These are phyloP conservation scores for Cenchrus purpureus DNA, from an alignment of 176 grass and related monocot genomes.

Conservation along the genomic window DNA sequence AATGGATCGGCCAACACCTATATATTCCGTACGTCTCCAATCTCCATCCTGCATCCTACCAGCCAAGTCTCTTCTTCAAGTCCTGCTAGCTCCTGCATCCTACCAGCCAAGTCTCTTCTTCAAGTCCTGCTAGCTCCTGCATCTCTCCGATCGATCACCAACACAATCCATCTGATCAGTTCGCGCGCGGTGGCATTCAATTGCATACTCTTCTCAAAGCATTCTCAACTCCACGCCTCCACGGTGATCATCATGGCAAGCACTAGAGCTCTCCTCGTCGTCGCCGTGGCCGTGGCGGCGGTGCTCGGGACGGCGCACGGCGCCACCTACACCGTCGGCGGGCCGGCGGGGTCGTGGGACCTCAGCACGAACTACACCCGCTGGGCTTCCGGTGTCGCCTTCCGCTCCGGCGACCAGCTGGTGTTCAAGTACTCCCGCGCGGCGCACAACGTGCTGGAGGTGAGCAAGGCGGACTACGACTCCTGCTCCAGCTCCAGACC, in stretches of 20 bases:
- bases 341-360: slow-evolving; percentile 4
- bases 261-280: background rate
- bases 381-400: slow-evolving; percentile 19
- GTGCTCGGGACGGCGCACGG: background rate
- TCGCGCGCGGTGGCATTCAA: too few relatives aligned
- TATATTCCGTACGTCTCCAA: too few relatives aligned
- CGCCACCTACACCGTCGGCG: slow-evolving; percentile 31
- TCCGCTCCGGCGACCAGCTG: slow-evolving; percentile 18
- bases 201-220: too few relatives aligned
- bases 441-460: slow-evolving; percentile 37
- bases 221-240: too few relatives aligned
- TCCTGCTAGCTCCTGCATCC: too few relatives aligned
- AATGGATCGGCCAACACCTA: too few relatives aligned
- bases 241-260: background rate
- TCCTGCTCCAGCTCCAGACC: slow-evolving; percentile 14
- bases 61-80: too few relatives aligned
- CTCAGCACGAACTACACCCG: slow-evolving; percentile 19
- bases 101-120: too few relatives aligned
- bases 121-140: too few relatives aligned
- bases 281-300: background rate
- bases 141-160: too few relatives aligned
- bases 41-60: too few relatives aligned
- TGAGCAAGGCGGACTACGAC: slow-evolving; percentile 39
- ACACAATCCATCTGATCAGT: too few relatives aligned
- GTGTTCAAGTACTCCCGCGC: slow-evolving; percentile 23